Evolutionary conservation across 73 alveolate genomes (phyloP).

Genomic region (Chromera velia): DNA sequence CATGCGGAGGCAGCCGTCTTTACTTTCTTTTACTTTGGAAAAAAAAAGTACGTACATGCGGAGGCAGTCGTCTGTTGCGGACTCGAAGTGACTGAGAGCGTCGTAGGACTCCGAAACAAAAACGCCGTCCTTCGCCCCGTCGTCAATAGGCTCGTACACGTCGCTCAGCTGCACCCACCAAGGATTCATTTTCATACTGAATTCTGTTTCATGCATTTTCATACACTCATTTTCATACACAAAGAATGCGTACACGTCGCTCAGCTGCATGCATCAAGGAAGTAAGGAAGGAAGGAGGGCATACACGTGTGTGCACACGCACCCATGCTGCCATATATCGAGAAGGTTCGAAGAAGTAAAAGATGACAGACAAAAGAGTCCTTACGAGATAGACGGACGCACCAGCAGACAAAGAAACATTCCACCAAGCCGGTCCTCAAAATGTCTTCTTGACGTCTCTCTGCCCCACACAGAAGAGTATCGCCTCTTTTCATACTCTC

Average conservation of each 20-base stretch:
- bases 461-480: too few relatives aligned
- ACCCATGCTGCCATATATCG: too few relatives aligned
- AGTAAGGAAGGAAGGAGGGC: too few relatives aligned
- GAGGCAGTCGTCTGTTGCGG: conserved; percentile 60
- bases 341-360: too few relatives aligned
- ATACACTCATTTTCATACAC: neutral
- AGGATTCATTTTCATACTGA: neutral
- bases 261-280: too few relatives aligned
- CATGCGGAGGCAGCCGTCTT: neutral
- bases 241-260: neutral
- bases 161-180: conserved; percentile 56
- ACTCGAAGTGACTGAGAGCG: conserved; percentile 79
- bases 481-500: too few relatives aligned
- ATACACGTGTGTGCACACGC: too few relatives aligned
- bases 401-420: too few relatives aligned
- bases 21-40: neutral
- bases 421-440: too few relatives aligned
- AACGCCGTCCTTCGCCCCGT: conserved; percentile 53
- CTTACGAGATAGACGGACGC: too few relatives aligned
- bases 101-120: conserved; percentile 67
- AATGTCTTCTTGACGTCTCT: too few relatives aligned
- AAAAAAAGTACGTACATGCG: conserved; percentile 37
- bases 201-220: neutral
- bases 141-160: conserved; percentile 60
- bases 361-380: too few relatives aligned